Conservation (phyloP, 2,329 filamentous ascomycete species). For the Didymella segeticola region DNA sequence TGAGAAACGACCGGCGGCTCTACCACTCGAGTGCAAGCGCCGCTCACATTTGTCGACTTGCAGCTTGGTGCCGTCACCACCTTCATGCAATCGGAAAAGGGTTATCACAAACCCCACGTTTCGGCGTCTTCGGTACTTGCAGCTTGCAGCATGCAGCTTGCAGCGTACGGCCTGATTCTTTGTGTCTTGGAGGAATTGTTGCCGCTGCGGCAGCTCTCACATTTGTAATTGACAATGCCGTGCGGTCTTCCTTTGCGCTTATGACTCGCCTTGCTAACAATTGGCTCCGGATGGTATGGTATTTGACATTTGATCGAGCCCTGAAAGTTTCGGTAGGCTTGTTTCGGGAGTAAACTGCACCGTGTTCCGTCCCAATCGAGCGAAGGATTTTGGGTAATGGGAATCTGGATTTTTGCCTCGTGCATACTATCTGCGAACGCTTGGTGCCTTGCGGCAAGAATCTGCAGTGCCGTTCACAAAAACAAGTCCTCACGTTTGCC, state of each 20-base stretch:
- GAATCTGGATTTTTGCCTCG: conserved; percentile 9
- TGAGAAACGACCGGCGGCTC: conserved; percentile 28
- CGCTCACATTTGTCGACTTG: conserved; percentile 27
- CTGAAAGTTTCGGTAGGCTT: conserved; percentile 15
- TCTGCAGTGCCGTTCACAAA: conserved; percentile 38
- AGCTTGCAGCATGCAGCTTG: conserved; percentile 6
- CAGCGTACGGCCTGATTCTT: no score
- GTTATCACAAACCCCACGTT: conserved; percentile 31
- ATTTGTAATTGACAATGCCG: neutral
- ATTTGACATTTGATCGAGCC: conserved; percentile 7
- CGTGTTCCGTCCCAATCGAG: conserved; percentile 1
- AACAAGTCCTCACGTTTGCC: conserved; percentile 15
- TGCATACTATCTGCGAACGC: conserved; percentile 36
- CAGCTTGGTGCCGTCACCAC: conserved; percentile 33
- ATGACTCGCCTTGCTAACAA: conserved; percentile 1
- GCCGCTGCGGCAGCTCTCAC: neutral
- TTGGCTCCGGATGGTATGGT: neutral
- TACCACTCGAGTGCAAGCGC: conserved; percentile 41
- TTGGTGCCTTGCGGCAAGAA: conserved; percentile 32
- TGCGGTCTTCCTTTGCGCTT: neutral
- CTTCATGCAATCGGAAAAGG: conserved; percentile 39
- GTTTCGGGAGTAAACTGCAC: conserved; percentile 6
- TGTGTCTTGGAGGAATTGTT: neutral
- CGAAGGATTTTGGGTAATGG: conserved; percentile 8
- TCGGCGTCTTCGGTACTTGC: conserved; percentile 13